phyloP scores from a whole-genome alignment of 2,329 filamentous ascomycete species.

The Capronia americana region DNA sequence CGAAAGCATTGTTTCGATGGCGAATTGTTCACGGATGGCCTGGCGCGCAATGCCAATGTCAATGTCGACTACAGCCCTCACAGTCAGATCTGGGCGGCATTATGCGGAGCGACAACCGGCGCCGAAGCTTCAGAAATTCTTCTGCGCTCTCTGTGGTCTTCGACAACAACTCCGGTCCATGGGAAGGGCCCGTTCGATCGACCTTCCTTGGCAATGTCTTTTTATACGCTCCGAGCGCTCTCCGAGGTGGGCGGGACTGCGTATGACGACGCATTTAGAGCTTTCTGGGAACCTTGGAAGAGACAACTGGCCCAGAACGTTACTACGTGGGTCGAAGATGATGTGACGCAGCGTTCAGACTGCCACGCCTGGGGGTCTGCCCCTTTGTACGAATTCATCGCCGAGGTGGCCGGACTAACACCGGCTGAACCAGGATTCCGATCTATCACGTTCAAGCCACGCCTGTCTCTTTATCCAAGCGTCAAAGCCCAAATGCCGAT shows the following conservation, averaged over 20 bases:
- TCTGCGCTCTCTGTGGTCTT: background rate
- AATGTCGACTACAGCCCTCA: slow-evolving; percentile 4
- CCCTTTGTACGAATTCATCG: slow-evolving; percentile 5
- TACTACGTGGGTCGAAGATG: slow-evolving; percentile 12
- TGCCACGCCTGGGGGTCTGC: slow-evolving; percentile 8
- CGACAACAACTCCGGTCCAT: no score
- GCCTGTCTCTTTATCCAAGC: slow-evolving; percentile 49
- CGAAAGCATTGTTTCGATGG: background rate
- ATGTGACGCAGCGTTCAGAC: slow-evolving; percentile 5
- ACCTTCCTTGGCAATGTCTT: background rate
- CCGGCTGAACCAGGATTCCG: background rate
- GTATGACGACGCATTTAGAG: background rate
- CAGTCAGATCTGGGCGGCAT: slow-evolving; percentile 7
- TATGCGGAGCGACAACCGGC: background rate
- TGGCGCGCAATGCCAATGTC: background rate
- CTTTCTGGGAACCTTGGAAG: slow-evolving; percentile 1
- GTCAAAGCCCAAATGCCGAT: background rate
- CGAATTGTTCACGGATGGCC: slow-evolving; percentile 3
- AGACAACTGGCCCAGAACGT: slow-evolving; percentile 3
- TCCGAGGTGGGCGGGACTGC: background rate
- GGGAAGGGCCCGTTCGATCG: no score
- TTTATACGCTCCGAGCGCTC: background rate
- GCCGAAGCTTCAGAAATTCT: background rate
- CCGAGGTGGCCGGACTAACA: slow-evolving; percentile 39
- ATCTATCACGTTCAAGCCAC: background rate